A percentile compares a stretch with the other conserved stretches of the same genome.
Evolutionary conservation across 106 monocot genomes (phyloP).

Genomic region (Vanilla planifolia): DNA sequence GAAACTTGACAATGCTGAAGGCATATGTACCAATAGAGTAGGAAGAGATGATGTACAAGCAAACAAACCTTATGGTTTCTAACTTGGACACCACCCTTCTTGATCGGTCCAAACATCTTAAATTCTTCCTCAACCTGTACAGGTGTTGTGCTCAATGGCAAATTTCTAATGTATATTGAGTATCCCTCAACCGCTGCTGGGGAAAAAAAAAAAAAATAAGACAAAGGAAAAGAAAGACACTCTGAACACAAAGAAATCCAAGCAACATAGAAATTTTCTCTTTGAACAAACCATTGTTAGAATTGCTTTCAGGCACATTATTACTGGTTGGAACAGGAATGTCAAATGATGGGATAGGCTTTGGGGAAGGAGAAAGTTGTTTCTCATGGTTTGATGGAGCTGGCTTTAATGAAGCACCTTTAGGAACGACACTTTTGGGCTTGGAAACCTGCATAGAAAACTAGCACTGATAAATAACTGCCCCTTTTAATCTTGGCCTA

Average conservation of each 20-base stretch:
- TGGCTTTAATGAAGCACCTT: neutral
- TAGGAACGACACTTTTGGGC: constrained; percentile 9
- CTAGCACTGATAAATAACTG: constrained; percentile 4
- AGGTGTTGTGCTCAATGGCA: constrained; percentile 54
- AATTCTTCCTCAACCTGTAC: constrained; percentile 52
- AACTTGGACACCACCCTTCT: constrained; percentile 81
- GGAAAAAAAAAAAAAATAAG: neutral
- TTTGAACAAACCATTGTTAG: constrained; percentile 1
- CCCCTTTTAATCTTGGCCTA: constrained; percentile 50
- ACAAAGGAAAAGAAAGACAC: too few species aligned
- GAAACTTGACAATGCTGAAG: neutral
- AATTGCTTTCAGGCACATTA: constrained; percentile 18
- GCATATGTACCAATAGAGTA: neutral
- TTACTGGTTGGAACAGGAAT: constrained; percentile 11
- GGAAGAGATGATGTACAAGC: neutral
- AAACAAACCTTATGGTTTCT: constrained; percentile 79
- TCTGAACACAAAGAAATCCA: neutral
- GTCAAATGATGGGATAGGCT: constrained; percentile 22
- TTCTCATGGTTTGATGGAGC: constrained; percentile 12
- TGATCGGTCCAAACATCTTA: constrained; percentile 77
- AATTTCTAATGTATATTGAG: constrained; percentile 64
- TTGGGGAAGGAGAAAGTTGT: constrained; percentile 11
- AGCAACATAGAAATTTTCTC: neutral
- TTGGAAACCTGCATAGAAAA: constrained; percentile 24
- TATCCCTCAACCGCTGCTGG: constrained; percentile 35